A percentile compares a stretch with the other conserved stretches of the same genome.
Conservation (phyloP, 495 filamentous ascomycete species). For the Amphirosellinia nigrospora region DNA sequence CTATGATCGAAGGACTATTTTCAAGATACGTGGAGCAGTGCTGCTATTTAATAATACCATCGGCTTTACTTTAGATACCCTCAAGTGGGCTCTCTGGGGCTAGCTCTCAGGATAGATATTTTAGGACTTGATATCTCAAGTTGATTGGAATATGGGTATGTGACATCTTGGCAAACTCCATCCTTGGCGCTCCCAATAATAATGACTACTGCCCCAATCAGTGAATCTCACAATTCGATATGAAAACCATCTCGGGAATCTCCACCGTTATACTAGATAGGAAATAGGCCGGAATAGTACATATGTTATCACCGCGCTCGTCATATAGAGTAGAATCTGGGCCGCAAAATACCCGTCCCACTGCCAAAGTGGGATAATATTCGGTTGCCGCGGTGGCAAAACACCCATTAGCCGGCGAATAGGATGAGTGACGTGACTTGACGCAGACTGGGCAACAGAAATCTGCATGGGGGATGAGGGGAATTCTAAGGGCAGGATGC, state of each 20-base stretch:
- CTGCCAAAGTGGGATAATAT: conserved; percentile 3
- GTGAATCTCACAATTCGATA: background rate
- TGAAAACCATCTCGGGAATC: background rate
- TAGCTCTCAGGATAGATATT: background rate
- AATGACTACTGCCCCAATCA: background rate
- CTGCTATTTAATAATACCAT: background rate
- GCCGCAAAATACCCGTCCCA: conserved; percentile 6
- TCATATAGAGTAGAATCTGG: background rate
- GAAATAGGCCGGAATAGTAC: background rate
- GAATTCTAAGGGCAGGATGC: conserved; percentile 4
- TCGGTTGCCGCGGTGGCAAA: background rate
- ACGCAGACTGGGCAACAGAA: conserved; percentile 8
- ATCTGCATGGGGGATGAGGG: conserved; percentile 5
- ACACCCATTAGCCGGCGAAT: conserved; percentile 13
- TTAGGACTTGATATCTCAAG: background rate
- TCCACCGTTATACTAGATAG: background rate
- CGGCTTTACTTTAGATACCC: background rate
- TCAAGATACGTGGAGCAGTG: background rate
- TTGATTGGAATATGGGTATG: background rate
- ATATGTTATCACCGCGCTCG: background rate
- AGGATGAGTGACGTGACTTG: conserved; percentile 1
- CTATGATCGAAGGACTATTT: too few relatives aligned
- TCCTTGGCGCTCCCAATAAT: background rate
- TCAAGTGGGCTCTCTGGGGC: background rate
- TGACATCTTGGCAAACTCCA: background rate